Percentiles rank a stretch among this genome's conserved stretches.
These are phyloP conservation scores for Rhizophora mangle DNA, from an alignment of 345 rosid species.

Conservation along the genomic window DNA sequence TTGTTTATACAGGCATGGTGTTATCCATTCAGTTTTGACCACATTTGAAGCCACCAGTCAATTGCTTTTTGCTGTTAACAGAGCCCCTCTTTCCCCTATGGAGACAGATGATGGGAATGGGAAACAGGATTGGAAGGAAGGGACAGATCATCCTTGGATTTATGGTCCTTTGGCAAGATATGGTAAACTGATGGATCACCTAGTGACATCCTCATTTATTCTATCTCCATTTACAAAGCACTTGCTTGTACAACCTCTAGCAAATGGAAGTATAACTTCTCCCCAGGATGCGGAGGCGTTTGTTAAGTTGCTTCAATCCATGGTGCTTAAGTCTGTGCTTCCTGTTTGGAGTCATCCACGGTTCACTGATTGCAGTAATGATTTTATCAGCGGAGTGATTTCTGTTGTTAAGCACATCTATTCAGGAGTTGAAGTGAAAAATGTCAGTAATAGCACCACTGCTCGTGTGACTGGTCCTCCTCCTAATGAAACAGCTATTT, in stretches of 20 bases:
- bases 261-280: conserved; percentile 54
- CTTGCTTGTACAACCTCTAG: conserved; percentile 74
- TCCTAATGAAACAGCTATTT: conserved; percentile 79
- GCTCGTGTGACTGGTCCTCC: conserved; percentile 80
- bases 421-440: conserved; percentile 92
- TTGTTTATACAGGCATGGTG: conserved; percentile 76
- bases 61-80: conserved; percentile 63
- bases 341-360: conserved; percentile 91
- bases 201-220: conserved; percentile 83
- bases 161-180: conserved; percentile 89
- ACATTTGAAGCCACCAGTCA: conserved; percentile 97
- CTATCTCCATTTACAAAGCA: conserved; percentile 85
- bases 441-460: conserved; percentile 41
- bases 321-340: conserved; percentile 85
- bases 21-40: conserved; percentile 73
- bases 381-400: conserved; percentile 66
- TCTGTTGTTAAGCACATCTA: conserved; percentile 84
- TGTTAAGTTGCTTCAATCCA: conserved; percentile 88
- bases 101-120: conserved; percentile 70
- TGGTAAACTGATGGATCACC: conserved; percentile 92
- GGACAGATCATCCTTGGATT: conserved; percentile 73
- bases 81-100: conserved; percentile 79
- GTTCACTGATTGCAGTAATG: conserved; percentile 73
- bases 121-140: conserved; percentile 67
- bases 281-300: conserved; percentile 88